Conservation (phyloP, 2,329 filamentous ascomycete species). For the Aspergillus latus region DNA sequence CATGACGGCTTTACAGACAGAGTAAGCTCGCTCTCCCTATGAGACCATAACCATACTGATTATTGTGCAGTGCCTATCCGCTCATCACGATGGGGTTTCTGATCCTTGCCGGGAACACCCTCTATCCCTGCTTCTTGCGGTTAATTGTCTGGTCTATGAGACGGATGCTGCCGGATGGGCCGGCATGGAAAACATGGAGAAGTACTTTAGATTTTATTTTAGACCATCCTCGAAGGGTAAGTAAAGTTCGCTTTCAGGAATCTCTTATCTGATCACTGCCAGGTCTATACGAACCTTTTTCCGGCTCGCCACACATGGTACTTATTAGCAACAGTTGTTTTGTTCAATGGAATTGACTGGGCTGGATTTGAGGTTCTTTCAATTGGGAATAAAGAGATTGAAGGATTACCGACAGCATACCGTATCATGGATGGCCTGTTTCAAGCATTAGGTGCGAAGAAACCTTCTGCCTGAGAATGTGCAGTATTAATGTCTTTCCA, state of each 20-base stretch:
- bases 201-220: constrained; percentile 37
- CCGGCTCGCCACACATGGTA: constrained; percentile 65
- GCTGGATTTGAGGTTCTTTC: constrained; percentile 65
- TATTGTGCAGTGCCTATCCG: constrained; percentile 32
- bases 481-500: no score
- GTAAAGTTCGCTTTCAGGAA: constrained; percentile 1
- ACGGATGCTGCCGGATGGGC: constrained; percentile 28
- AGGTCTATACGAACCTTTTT: constrained; percentile 54
- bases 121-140: constrained; percentile 64
- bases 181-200: constrained; percentile 32
- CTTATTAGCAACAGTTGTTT: constrained; percentile 60
- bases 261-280: constrained; percentile 8
- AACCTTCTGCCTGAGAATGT: no score
- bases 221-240: constrained; percentile 35
- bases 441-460: constrained; percentile 46
- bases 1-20: constrained; percentile 49
- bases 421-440: constrained; percentile 66
- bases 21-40: constrained; percentile 18
- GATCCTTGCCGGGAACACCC: constrained; percentile 65
- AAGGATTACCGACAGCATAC: constrained; percentile 52
- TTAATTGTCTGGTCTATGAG: constrained; percentile 57
- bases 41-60: neutral
- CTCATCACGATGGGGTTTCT: constrained; percentile 55
- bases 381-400: constrained; percentile 59
- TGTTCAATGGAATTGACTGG: constrained; percentile 65